Evolutionary conservation across 345 rosid species (phyloP).

Genomic region (Erucastrum elatum): DNA sequence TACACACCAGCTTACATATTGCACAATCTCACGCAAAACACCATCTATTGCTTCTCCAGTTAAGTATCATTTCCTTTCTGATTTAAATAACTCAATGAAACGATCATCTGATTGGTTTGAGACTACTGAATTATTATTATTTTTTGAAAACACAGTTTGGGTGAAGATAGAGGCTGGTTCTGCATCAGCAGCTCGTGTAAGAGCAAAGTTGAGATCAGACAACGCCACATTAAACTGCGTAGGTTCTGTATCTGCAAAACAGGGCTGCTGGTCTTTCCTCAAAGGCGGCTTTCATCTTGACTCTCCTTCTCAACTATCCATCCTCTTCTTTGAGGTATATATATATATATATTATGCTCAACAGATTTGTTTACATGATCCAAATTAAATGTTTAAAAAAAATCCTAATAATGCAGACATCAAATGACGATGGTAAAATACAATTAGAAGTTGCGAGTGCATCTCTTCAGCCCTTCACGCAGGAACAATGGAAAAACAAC

Average conservation of each 20-base stretch:
- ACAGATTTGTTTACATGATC: background rate
- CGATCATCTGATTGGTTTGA: background rate
- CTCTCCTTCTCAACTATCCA: conserved; percentile 50
- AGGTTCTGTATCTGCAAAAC: conserved; percentile 64
- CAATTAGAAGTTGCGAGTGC: conserved; percentile 46
- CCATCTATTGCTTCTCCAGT: conserved; percentile 76
- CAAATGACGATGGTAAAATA: conserved; percentile 37
- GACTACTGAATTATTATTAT: background rate
- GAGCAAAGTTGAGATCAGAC: conserved; percentile 66
- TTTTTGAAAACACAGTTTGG: conserved; percentile 47
- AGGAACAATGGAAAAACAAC: conserved; percentile 64
- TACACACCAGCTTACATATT: conserved; percentile 55
- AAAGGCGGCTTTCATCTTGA: conserved; percentile 79
- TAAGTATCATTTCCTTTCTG: conserved; percentile 24
- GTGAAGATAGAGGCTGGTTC: conserved; percentile 57
- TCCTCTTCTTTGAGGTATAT: conserved; percentile 55
- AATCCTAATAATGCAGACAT: conserved; percentile 40
- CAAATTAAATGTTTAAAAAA: background rate
- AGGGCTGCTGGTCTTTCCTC: conserved; percentile 93
- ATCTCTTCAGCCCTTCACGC: conserved; percentile 73
- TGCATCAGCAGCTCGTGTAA: conserved; percentile 49
- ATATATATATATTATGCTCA: background rate
- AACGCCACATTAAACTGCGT: conserved; percentile 44
- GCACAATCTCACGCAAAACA: conserved; percentile 53
- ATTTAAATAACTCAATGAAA: background rate